phyloP scores from a whole-genome alignment of 2,329 filamentous ascomycete genomes.

The Fusarium coffeatum region DNA sequence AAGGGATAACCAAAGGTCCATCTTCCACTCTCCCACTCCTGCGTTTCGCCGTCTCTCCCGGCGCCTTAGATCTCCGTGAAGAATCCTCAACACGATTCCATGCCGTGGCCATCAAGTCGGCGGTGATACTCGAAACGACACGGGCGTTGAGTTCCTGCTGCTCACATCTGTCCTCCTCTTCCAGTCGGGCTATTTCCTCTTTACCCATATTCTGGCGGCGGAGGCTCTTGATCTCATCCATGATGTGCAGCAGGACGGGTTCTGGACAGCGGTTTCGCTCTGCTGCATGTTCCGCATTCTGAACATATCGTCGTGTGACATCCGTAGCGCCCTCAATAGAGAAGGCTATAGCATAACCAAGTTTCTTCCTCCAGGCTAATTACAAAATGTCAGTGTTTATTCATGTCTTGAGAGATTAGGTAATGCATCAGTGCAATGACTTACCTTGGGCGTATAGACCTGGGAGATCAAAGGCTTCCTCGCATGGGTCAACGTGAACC shows the following conservation, averaged over 20 bases:
- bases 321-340: conserved; percentile 84
- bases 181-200: conserved; percentile 81
- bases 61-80: not conserved
- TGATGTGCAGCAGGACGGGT: conserved; percentile 89
- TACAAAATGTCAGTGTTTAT: not conserved
- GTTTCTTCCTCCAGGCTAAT: conserved; percentile 91
- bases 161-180: conserved; percentile 75
- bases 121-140: not conserved
- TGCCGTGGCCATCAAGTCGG: not conserved
- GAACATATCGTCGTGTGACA: conserved; percentile 74
- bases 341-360: conserved; percentile 97
- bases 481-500: conserved; percentile 96
- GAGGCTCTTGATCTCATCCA: conserved; percentile 88
- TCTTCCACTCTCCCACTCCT: not conserved
- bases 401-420: not conserved
- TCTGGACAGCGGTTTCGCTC: conserved; percentile 85
- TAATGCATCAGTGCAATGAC: not conserved
- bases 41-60: not conserved
- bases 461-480: conserved; percentile 95
- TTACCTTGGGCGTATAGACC: conserved; percentile 81
- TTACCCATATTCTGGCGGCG: conserved; percentile 87
- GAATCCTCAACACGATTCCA: not conserved
- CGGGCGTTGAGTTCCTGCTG: not conserved
- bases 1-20: not conserved
- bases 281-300: conserved; percentile 76